Evolutionary conservation across 2,329 filamentous ascomycete genomes (phyloP), one percentile per base, ranked within the genome.

Genomic region (Aspergillus amoenus): DNA sequence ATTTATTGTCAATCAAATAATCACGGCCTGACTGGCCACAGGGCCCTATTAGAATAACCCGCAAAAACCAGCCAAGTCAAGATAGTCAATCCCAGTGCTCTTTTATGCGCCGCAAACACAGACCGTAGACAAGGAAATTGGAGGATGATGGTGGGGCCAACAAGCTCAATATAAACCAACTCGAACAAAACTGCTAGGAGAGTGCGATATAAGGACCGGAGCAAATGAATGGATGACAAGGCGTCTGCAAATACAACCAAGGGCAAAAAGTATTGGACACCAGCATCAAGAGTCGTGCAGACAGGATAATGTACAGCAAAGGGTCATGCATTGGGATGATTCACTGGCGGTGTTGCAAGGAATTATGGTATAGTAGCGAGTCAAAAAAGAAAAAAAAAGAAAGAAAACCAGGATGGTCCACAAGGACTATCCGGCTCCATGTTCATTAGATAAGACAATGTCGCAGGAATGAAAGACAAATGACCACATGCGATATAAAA

Each of bases 21-120:
- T 44, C 60, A 53, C 44, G 40, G 42, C 52, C 43, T 21, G 49
- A 59, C 57, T 53, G 17, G 57, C 56, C 45, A 45, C 17, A 60
- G 62, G 57, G 56, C 61, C 63, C 64, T 62, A 66, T 69, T 66
- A 69, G 39, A 66, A 64, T n/a, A 66, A 61, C 61, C 59, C 61
- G 62, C 59, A 65, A 67, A 55, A 67, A 64, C 66, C 62, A 67
- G 62, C 62, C 68, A 66, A 68, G 63, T 66, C 67, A 68, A 65
- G 61, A 66, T 60, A 69, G 70, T 63, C 61, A 58, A 57, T 30
- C 64, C 59, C 53, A 55, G 59, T 66, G 61, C 66, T 69, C 64
- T 69, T 72, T 71, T 73, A 66, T 70, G 65, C 69, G 70, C 70
- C 70, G 66, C 62, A 64, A 65, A 66, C 62, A 43, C 63, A 68